phyloP scores from a whole-genome alignment of 1,284 basidiomycete genomes.

The Moesziomyces sp. region DNA sequence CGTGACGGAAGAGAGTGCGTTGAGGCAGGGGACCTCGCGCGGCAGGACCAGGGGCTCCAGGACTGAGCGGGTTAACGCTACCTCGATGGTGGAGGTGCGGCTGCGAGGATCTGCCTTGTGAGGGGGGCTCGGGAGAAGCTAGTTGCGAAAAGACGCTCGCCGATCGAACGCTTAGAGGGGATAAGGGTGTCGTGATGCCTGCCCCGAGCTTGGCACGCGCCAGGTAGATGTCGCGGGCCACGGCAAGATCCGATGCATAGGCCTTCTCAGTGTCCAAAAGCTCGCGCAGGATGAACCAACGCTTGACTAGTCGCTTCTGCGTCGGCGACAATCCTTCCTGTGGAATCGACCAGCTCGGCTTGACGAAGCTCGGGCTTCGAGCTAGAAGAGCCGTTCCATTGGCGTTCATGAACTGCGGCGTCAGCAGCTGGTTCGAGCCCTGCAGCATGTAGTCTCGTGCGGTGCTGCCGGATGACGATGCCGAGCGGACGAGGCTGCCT shows the following conservation, averaged over 20 bases:
- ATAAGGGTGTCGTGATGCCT: constrained; percentile 48
- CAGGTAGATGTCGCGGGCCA: constrained; percentile 82
- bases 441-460: constrained; percentile 28
- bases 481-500: constrained; percentile 16
- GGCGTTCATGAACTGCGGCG: constrained; percentile 15
- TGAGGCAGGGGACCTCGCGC: constrained; percentile 12
- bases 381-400: constrained; percentile 11
- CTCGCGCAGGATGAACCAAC: constrained; percentile 84
- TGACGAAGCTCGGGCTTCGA: constrained; percentile 23
- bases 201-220: constrained; percentile 64
- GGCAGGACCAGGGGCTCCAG: not conserved
- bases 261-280: constrained; percentile 77
- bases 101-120: constrained; percentile 20
- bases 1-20: constrained; percentile 33
- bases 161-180: constrained; percentile 30
- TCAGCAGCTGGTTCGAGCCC: constrained; percentile 9
- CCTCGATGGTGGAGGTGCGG: constrained; percentile 32
- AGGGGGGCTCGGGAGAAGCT: constrained; percentile 28
- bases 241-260: constrained; percentile 86
- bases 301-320: constrained; percentile 73
- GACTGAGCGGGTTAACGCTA: constrained; percentile 5
- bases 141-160: constrained; percentile 40
- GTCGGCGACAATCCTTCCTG: constrained; percentile 40
- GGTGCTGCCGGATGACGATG: constrained; percentile 26
- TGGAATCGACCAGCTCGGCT: constrained; percentile 30